Conservation (phyloP, 2,329 filamentous ascomycete species). For the Trichophyton equinum region DNA sequence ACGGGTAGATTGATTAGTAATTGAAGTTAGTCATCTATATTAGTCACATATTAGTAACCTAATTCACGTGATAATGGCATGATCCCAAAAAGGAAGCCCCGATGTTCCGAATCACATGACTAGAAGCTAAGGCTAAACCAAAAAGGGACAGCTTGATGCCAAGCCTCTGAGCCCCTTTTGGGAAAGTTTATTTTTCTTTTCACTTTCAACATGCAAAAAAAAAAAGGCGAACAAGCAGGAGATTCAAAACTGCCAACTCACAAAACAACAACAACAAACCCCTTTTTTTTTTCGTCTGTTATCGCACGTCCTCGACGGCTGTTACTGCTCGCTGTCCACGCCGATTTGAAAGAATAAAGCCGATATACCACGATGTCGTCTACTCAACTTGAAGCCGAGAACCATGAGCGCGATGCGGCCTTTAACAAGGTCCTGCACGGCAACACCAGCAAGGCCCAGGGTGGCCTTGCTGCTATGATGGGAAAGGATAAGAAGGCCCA, state of each 20-base stretch:
- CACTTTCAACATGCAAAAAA: background rate
- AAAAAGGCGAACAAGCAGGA: background rate
- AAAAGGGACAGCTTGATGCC: background rate
- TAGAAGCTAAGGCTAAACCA: background rate
- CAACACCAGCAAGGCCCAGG: constrained; percentile 53
- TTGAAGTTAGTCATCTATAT: background rate
- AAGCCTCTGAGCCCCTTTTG: background rate
- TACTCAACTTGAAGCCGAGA: constrained; percentile 59
- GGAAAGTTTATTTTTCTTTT: background rate
- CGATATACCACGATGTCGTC: constrained; percentile 35
- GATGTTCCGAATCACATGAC: background rate
- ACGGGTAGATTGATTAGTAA: background rate
- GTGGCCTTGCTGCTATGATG: constrained; percentile 72
- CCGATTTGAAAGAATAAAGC: background rate
- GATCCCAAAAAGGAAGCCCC: background rate
- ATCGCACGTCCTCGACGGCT: background rate
- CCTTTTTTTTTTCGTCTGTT: background rate
- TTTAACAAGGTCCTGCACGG: constrained; percentile 86
- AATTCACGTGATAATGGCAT: background rate
- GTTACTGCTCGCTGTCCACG: background rate
- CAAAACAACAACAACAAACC: background rate
- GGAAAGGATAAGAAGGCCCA: constrained; percentile 69
- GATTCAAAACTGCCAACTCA: background rate
- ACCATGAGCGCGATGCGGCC: constrained; percentile 72
- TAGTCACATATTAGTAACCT: background rate